A percentile compares a stretch with the other conserved stretches of the same genome.
Conservation (phyloP, 371 early-diverging fungal species). For the Rhizopus arrhizus region DNA sequence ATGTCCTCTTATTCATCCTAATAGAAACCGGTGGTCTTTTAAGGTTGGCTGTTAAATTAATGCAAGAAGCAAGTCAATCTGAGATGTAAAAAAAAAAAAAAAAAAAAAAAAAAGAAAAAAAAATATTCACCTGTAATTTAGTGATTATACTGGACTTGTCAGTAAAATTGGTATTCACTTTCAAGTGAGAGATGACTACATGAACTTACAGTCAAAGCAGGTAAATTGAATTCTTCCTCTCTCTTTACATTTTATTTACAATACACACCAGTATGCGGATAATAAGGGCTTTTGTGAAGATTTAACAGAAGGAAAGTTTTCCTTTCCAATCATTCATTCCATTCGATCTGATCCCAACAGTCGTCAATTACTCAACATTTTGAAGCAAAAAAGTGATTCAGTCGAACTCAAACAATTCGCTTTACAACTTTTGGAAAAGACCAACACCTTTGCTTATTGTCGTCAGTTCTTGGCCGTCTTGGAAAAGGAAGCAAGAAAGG, state of each 20-base stretch:
- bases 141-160: constrained; percentile 81
- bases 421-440: constrained; percentile 74
- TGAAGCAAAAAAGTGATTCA: constrained; percentile 82
- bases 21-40: constrained; percentile 95
- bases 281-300: constrained; percentile 98
- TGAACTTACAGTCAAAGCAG: constrained; percentile 84
- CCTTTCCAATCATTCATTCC: constrained; percentile 91
- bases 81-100: constrained; percentile 37
- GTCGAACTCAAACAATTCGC: constrained; percentile 87
- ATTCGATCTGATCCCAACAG: constrained; percentile 67
- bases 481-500: constrained; percentile 62
- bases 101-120: background rate
- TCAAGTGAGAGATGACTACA: constrained; percentile 95
- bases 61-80: constrained; percentile 73
- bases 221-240: constrained; percentile 40
- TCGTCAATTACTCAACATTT: constrained; percentile 76
- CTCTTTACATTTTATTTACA: background rate
- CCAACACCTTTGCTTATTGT: constrained; percentile 82
- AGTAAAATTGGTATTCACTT: constrained; percentile 89
- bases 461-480: constrained; percentile 56
- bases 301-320: constrained; percentile 97
- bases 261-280: constrained; percentile 66
- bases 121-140: constrained; percentile 12
- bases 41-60: constrained; percentile 87
- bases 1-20: background rate